A percentile compares a stretch with the other conserved stretches of the same genome.
Conservation (phyloP, 139 green algal genomes). For the Chlamydomonas schloesseri region DNA sequence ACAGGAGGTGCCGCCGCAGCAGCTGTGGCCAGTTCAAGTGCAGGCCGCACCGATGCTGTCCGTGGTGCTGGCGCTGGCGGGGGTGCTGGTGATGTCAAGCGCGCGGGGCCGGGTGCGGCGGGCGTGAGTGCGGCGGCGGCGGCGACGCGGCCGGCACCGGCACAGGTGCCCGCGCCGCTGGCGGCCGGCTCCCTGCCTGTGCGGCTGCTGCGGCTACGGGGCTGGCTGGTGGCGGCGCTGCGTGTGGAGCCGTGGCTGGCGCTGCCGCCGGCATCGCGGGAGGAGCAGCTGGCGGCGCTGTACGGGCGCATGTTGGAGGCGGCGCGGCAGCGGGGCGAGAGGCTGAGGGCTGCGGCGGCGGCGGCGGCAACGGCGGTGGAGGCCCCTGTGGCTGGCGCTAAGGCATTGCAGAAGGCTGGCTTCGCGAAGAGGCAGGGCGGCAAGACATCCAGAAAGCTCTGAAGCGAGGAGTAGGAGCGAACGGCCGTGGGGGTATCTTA, state of each 20-base stretch:
- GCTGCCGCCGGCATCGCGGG: background rate
- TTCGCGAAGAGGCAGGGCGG: too few relatives aligned
- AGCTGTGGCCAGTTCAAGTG: too few relatives aligned
- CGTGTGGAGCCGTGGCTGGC: constrained; percentile 31
- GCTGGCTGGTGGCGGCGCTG: constrained; percentile 24
- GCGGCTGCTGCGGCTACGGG: constrained; percentile 28
- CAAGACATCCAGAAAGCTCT: too few relatives aligned
- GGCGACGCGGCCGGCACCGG: background rate
- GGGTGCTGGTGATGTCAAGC: too few relatives aligned
- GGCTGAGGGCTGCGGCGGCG: background rate
- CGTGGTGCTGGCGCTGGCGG: too few relatives aligned
- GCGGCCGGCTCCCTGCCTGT: background rate
- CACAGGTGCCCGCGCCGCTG: background rate
- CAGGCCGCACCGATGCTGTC: too few relatives aligned
- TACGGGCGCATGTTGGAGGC: background rate
- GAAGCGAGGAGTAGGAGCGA: too few relatives aligned
- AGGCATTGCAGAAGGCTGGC: too few relatives aligned
- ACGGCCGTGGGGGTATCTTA: too few relatives aligned
- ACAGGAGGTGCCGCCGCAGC: background rate
- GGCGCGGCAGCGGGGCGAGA: background rate
- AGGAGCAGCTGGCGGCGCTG: constrained; percentile 13
- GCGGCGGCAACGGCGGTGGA: background rate
- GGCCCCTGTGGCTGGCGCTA: too few relatives aligned
- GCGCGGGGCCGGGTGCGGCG: background rate
- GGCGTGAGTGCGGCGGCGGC: background rate